Evolutionary conservation across 2,329 filamentous ascomycete species (phyloP), one percentile per base, ranked within the genome.

Genomic region (Fusarium goolgardi): DNA sequence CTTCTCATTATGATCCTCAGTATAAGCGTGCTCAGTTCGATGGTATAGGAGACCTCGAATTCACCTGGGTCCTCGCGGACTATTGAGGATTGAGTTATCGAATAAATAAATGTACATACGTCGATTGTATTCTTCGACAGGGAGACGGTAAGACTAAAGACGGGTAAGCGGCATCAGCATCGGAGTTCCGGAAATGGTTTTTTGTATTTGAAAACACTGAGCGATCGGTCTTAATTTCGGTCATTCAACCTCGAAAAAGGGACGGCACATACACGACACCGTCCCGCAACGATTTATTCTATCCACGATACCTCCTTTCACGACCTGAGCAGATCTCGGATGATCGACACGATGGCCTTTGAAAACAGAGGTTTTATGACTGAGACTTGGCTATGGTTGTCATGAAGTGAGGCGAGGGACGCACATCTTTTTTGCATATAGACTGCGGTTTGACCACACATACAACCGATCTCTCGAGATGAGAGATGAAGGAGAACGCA

Each of bases 1-100:
- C 80, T 98, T 79, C 83, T 99, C 66, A 91, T 97, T 75, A 98
- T 98, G 94, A 97, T 97, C 75, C 82, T 98, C 78, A 97, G 94
- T 81, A 96, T 97, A 77, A 87, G 90, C 71, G 85, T 97, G 58
- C 82, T 97, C 69, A 86, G 88, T 72, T 86, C 91, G 73, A 80
- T 88, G 76, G 81, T 79, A 65, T 75, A 71, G 72, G 57, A 58
- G 23, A 54, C 59, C 60, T 60, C 63, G 43, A 65, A 63, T 39
- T 43, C 55, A 52, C 55, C 47, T 63, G 63, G 57, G 59, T 64
- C 59, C 43, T 65, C 67, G 50, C 55, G 43, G 23, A 62, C 45
- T 20, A 68, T 68, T 56, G 63, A 53, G 32, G 67, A 70, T 32
- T 70, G 53, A 68, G 59, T 62, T 52, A 50, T 34, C 39, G 35